A percentile compares a stretch with the other conserved stretches of the same genome.
phyloP scores from a whole-genome alignment of 768 basidiomycete genomes.

The Podaxis sp. region DNA sequence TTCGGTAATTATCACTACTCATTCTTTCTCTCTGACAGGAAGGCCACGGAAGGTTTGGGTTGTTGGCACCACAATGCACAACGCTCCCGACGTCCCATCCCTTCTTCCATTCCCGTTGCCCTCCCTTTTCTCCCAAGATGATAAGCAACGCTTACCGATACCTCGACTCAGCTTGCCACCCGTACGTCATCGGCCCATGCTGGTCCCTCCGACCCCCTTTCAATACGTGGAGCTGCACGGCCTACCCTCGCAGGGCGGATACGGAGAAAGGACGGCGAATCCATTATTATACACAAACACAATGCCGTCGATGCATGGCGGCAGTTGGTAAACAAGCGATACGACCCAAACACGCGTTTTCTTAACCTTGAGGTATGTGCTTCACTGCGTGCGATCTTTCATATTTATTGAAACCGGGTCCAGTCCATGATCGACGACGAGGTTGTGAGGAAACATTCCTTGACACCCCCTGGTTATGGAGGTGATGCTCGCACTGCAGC shows the following conservation, averaged over 20 bases:
- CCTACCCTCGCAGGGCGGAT: slow-evolving; percentile 45
- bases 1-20: slow-evolving; percentile 63
- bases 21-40: slow-evolving; percentile 27
- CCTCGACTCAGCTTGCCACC: slow-evolving; percentile 29
- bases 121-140: slow-evolving; percentile 32
- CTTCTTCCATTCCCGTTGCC: slow-evolving; percentile 31
- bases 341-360: slow-evolving; percentile 63
- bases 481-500: slow-evolving; percentile 63
- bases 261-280: slow-evolving; percentile 42
- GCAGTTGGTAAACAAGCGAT: slow-evolving; percentile 69
- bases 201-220: slow-evolving; percentile 47
- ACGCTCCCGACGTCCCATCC: slow-evolving; percentile 12
- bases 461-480: slow-evolving; percentile 67
- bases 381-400: slow-evolving; percentile 6
- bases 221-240: slow-evolving; percentile 64
- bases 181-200: slow-evolving; percentile 28
- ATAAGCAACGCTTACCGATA: slow-evolving; percentile 31
- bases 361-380: slow-evolving; percentile 78
- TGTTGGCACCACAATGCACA: slow-evolving; percentile 12
- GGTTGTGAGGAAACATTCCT: slow-evolving; percentile 63
- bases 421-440: slow-evolving; percentile 80
- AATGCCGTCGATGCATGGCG: slow-evolving; percentile 66
- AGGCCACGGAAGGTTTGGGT: slow-evolving; percentile 16
- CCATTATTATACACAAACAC: slow-evolving; percentile 20
- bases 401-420: slow-evolving; percentile 18